These are phyloP conservation scores for Urostyla sp. DNA, from an alignment of 73 alveolate species.

Conservation along the genomic window DNA sequence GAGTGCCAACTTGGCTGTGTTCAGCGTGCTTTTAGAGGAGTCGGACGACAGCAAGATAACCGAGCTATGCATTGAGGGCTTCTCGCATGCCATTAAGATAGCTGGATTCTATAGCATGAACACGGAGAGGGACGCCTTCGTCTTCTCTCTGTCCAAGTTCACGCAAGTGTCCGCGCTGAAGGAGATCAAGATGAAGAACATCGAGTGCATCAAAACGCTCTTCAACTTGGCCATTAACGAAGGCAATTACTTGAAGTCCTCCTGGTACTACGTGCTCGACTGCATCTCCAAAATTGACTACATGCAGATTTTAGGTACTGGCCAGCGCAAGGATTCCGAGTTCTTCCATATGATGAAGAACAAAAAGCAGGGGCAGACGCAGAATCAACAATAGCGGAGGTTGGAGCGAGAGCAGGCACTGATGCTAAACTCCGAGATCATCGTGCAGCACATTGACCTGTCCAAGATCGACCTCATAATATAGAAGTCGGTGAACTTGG, in stretches of 20 bases:
- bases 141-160: slow-evolving; percentile 76
- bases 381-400: slow-evolving; percentile 11
- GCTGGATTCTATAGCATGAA: slow-evolving; percentile 74
- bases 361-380: background rate
- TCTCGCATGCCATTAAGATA: slow-evolving; percentile 71
- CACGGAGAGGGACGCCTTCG: slow-evolving; percentile 82
- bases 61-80: slow-evolving; percentile 79
- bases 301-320: slow-evolving; percentile 71
- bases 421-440: slow-evolving; percentile 54
- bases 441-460: slow-evolving; percentile 57
- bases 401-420: slow-evolving; percentile 34
- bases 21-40: slow-evolving; percentile 82
- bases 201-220: slow-evolving; percentile 73
- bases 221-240: slow-evolving; percentile 74
- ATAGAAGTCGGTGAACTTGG: slow-evolving; percentile 59
- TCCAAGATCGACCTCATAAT: slow-evolving; percentile 74
- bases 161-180: slow-evolving; percentile 60
- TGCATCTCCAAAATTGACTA: slow-evolving; percentile 77
- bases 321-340: slow-evolving; percentile 71
- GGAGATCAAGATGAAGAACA: slow-evolving; percentile 72
- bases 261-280: slow-evolving; percentile 78
- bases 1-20: slow-evolving; percentile 88
- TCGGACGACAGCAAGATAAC: slow-evolving; percentile 67
- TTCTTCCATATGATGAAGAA: slow-evolving; percentile 53
- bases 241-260: slow-evolving; percentile 71